Conservation (phyloP, 768 basidiomycete species). For the Xerocomellus chrysenteron region DNA sequence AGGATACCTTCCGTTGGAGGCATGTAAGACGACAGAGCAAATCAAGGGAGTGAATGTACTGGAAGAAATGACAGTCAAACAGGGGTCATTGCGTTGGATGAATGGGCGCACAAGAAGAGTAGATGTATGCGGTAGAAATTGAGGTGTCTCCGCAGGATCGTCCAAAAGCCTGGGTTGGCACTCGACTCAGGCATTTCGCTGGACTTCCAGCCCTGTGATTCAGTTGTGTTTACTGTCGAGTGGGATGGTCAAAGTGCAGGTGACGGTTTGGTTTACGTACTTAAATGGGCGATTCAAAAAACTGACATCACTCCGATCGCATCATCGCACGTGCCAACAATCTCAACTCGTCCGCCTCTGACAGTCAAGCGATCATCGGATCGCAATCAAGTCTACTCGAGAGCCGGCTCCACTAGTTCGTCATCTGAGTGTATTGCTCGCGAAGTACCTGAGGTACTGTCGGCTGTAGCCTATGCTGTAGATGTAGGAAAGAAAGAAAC, state of each 20-base stretch:
- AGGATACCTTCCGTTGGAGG: slow-evolving; percentile 69
- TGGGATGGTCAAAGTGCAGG: background rate
- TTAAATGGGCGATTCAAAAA: background rate
- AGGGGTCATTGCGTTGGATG: slow-evolving; percentile 3
- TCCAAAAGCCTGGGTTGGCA: slow-evolving; percentile 16
- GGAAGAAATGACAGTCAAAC: slow-evolving; percentile 8
- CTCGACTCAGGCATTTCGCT: slow-evolving; percentile 5
- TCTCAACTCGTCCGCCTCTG: background rate
- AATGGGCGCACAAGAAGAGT: slow-evolving; percentile 53
- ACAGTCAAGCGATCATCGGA: background rate
- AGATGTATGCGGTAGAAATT: slow-evolving; percentile 69
- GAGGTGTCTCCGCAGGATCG: slow-evolving; percentile 43
- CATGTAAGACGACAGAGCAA: slow-evolving; percentile 79
- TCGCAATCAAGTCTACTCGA: too few relatives aligned
- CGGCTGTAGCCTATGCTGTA: slow-evolving; percentile 26
- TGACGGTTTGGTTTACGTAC: background rate
- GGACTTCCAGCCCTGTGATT: too few relatives aligned
- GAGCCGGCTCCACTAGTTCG: background rate
- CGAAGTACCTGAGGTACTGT: slow-evolving; percentile 23
- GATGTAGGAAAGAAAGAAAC: slow-evolving; percentile 14
- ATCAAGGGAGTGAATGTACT: slow-evolving; percentile 80
- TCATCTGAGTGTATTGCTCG: slow-evolving; percentile 24
- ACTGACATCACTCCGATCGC: background rate
- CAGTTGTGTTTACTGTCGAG: background rate
- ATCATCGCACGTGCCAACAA: background rate